Conservation (phyloP, 2,329 filamentous ascomycete species). For the Purpureocillium takamizusanense region DNA sequence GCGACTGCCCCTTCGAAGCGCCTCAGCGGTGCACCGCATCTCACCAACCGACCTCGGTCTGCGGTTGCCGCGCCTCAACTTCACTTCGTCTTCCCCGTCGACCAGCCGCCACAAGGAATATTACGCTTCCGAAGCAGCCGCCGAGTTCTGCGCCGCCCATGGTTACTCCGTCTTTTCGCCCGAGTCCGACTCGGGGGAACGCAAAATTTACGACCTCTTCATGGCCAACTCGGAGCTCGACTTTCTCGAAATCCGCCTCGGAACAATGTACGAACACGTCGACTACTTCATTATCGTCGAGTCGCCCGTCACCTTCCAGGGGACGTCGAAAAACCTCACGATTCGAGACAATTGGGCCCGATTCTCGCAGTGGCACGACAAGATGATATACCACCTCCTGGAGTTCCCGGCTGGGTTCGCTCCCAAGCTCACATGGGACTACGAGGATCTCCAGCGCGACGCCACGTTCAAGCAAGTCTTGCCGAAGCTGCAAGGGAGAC, state of each 20-base stretch:
- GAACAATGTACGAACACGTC: constrained; percentile 46
- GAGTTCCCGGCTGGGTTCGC: constrained; percentile 32
- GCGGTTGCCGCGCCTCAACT: not conserved
- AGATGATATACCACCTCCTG: constrained; percentile 52
- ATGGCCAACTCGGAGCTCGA: constrained; percentile 56
- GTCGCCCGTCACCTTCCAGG: constrained; percentile 48
- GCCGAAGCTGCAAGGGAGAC: constrained; percentile 31
- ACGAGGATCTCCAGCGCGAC: constrained; percentile 44
- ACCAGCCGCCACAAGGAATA: not conserved
- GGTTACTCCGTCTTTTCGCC: constrained; percentile 21
- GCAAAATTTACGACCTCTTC: constrained; percentile 42
- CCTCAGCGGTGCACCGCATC: not conserved
- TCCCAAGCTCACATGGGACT: constrained; percentile 34
- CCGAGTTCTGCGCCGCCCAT: constrained; percentile 20
- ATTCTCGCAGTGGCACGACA: constrained; percentile 43
- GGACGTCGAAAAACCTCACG: constrained; percentile 42
- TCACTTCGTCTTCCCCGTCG: not conserved
- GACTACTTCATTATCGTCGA: constrained; percentile 61
- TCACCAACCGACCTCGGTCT: not conserved
- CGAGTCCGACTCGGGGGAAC: constrained; percentile 10
- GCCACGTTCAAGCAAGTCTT: constrained; percentile 50
- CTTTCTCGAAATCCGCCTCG: constrained; percentile 55
- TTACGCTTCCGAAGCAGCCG: constrained; percentile 4
- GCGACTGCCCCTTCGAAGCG: not conserved
- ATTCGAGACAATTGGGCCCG: constrained; percentile 43